Evolutionary conservation across 164 flowering plant genomes (phyloP).

Genomic region (Macadamia integrifolia): DNA sequence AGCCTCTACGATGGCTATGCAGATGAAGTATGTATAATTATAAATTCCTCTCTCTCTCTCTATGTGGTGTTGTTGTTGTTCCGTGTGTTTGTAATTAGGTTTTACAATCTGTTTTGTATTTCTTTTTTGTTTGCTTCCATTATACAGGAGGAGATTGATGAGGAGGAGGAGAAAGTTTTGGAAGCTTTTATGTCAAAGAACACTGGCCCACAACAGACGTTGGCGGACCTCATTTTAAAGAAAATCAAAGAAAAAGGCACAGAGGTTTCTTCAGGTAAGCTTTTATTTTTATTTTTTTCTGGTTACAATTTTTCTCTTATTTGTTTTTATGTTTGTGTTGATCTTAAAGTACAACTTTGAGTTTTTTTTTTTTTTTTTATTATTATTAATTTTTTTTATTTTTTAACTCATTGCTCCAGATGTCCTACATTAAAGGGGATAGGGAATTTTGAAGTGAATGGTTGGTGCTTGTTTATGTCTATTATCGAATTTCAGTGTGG

Average conservation of each 20-base stretch:
- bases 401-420: too few relatives aligned
- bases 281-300: too few relatives aligned
- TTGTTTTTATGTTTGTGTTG: too few relatives aligned
- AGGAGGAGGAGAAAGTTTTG: slow-evolving; percentile 69
- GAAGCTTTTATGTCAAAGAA: slow-evolving; percentile 65
- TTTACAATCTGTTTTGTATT: neutral
- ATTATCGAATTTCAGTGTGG: too few relatives aligned
- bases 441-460: too few relatives aligned
- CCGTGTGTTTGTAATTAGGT: neutral
- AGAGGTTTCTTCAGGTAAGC: slow-evolving; percentile 48
- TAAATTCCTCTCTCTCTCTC: neutral
- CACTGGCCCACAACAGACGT: slow-evolving; percentile 48
- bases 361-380: too few relatives aligned
- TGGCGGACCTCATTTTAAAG: slow-evolving; percentile 63
- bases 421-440: too few relatives aligned
- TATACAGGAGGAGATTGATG: slow-evolving; percentile 59
- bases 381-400: too few relatives aligned
- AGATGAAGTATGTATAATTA: slow-evolving; percentile 35
- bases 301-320: too few relatives aligned
- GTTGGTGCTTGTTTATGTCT: too few relatives aligned
- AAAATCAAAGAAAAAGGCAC: slow-evolving; percentile 66
- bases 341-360: too few relatives aligned
- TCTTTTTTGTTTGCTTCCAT: neutral
- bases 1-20: slow-evolving; percentile 54
- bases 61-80: neutral